A percentile compares a stretch with the other conserved stretches of the same genome.
These are phyloP conservation scores for Backusella circina DNA, from an alignment of 192 early-diverging fungal genomes.

Conservation along the genomic window DNA sequence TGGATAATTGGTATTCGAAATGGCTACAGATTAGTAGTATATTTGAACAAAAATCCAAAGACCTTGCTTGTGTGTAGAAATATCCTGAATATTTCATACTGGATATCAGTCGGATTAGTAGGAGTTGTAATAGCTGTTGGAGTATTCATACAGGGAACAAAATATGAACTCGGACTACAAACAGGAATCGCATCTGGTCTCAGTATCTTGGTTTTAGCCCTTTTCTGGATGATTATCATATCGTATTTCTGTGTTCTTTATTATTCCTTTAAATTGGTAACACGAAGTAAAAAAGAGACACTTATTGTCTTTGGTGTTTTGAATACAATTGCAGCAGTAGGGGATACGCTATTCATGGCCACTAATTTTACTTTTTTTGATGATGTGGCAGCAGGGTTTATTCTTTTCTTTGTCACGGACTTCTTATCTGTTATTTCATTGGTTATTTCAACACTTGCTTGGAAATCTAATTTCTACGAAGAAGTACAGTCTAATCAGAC, in stretches of 20 bases:
- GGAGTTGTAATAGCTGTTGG: background rate
- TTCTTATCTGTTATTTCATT: background rate
- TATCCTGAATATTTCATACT: background rate
- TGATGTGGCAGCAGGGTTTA: background rate
- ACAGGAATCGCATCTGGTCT: background rate
- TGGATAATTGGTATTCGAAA: background rate
- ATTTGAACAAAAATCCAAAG: background rate
- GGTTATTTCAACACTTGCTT: background rate
- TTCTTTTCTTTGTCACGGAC: background rate
- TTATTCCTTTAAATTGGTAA: background rate
- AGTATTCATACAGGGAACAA: background rate
- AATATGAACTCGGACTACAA: background rate
- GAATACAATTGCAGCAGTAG: background rate
- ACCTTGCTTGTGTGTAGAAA: background rate
- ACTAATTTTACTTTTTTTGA: background rate
- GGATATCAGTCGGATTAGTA: background rate
- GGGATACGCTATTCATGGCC: background rate
- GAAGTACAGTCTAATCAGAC: background rate
- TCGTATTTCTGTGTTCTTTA: background rate
- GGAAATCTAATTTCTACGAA: background rate
- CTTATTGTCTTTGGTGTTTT: background rate
- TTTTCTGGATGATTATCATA: background rate
- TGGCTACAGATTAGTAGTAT: background rate
- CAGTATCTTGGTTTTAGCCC: background rate
- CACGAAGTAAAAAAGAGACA: background rate